Evolutionary conservation across 106 monocot species (phyloP).

Genomic region (Phalaenopsis aphrodite): DNA sequence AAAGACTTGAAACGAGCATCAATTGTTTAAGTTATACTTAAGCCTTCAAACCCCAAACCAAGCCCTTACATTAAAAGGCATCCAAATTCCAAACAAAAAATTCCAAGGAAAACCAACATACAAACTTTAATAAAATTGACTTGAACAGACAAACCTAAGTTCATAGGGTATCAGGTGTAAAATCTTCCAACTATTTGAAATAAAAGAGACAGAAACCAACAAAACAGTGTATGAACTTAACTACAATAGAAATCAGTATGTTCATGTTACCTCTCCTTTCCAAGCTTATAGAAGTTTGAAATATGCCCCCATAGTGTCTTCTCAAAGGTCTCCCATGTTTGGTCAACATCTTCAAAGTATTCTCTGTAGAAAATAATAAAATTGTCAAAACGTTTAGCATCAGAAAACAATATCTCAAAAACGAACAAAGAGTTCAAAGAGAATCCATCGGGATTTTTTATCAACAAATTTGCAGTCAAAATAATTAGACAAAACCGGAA

Average conservation of each 20-base stretch:
- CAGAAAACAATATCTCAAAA: background rate
- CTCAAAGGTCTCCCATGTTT: constrained; percentile 98
- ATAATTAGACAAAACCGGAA: background rate
- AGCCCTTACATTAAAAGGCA: background rate
- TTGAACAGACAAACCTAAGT: background rate
- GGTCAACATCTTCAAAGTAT: constrained; percentile 98
- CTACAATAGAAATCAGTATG: background rate
- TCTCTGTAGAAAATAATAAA: constrained; percentile 44
- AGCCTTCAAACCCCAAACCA: too few relatives aligned
- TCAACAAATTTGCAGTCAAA: background rate
- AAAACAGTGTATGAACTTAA: background rate
- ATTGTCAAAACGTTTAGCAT: background rate
- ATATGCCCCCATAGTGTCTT: constrained; percentile 77
- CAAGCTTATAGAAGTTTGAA: constrained; percentile 80
- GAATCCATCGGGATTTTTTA: background rate
- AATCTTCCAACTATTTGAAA: background rate
- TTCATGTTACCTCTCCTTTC: constrained; percentile 71
- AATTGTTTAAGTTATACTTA: too few relatives aligned
- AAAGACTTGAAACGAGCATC: too few relatives aligned
- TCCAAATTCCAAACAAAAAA: background rate
- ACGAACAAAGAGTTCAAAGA: background rate
- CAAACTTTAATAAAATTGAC: background rate
- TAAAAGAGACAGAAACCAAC: background rate
- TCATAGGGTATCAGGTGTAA: background rate
- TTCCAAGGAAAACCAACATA: background rate